Evolutionary conservation across 2,329 filamentous ascomycete species (phyloP), one percentile per base, ranked within the genome.

Genomic region (Fusarium sublunatum): DNA sequence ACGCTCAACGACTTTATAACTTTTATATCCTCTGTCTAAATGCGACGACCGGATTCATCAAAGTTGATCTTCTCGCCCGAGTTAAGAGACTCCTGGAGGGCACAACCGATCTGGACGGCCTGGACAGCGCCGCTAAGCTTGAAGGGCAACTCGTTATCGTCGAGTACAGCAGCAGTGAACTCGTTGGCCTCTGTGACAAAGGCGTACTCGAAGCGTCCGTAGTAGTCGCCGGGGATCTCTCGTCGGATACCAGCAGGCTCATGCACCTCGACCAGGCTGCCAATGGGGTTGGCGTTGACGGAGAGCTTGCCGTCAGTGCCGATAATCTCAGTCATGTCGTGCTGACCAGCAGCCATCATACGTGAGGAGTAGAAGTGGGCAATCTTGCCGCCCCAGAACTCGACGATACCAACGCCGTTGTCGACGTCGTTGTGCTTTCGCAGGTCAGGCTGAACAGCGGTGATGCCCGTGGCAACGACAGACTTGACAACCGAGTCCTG

Each of bases 281-380:
- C 75, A 42, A 77, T 75, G 6, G 87, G 87, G 63, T 87, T 83
- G 15, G 78, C 81, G 66, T 90, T 90, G 61, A 90, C 78, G 0
- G 80, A 75, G 3, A 90, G 70, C 72, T 89, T 90, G 40, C 88
- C 87, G 60, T 83, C 80, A 0, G 88, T 90, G 8, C 88, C 88
- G 52, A 90, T 87, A 58, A 91, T 82, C 74, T 90, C 87, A 0
- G 87, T 89, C 68, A 82, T 84, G 69, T 90, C 88, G 61, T 89
- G 84, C 73, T 90, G 88, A 1, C 88, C 88, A 0, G 85, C 83
- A 0, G 87, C 86, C 84, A 90, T 90, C 85, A 89, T 90, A n/a
- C 88, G 81, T 4, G 80, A 84, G 29, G 80, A 82, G 72, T 87
- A 90, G 59, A 89, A 84, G 71, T 89, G 87, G 4, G 87, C 87